These are phyloP conservation scores for Curvularia lunata DNA, from an alignment of 2,329 filamentous ascomycete genomes.

Conservation along the genomic window DNA sequence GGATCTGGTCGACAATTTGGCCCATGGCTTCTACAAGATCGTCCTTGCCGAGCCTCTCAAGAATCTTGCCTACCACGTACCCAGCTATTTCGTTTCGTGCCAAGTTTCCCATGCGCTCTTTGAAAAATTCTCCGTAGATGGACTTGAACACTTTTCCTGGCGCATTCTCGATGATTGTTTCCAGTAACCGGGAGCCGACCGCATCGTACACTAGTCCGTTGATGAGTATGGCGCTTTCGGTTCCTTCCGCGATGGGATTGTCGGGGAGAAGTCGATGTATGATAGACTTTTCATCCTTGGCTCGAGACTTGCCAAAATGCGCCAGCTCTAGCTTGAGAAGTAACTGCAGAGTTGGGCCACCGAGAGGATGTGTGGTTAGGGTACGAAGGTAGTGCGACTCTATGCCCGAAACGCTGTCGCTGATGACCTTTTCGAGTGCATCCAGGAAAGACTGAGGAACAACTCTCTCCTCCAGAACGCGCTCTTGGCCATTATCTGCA, in stretches of 20 bases:
- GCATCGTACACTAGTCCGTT: constrained; percentile 87
- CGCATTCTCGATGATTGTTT: constrained; percentile 79
- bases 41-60: constrained; percentile 85
- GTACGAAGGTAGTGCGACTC: constrained; percentile 82
- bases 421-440: constrained; percentile 82
- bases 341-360: constrained; percentile 91
- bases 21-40: constrained; percentile 77
- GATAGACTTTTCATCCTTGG: constrained; percentile 70
- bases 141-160: constrained; percentile 92
- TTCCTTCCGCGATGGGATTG: constrained; percentile 74
- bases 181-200: constrained; percentile 86
- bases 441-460: constrained; percentile 81
- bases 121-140: constrained; percentile 80
- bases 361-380: constrained; percentile 85
- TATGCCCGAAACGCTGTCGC: constrained; percentile 74
- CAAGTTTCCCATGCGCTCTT: constrained; percentile 77
- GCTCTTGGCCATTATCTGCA: constrained; percentile 56
- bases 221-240: constrained; percentile 79
- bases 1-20: constrained; percentile 74
- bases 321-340: constrained; percentile 85
- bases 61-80: constrained; percentile 82
- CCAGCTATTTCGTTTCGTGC: constrained; percentile 88
- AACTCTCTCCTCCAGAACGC: constrained; percentile 49
- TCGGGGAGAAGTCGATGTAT: constrained; percentile 81
- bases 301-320: constrained; percentile 70